Evolutionary conservation across 1,139 yeast genomes (phyloP), one percentile per base, ranked within the genome.

Genomic region (Candida labiduridarum): DNA sequence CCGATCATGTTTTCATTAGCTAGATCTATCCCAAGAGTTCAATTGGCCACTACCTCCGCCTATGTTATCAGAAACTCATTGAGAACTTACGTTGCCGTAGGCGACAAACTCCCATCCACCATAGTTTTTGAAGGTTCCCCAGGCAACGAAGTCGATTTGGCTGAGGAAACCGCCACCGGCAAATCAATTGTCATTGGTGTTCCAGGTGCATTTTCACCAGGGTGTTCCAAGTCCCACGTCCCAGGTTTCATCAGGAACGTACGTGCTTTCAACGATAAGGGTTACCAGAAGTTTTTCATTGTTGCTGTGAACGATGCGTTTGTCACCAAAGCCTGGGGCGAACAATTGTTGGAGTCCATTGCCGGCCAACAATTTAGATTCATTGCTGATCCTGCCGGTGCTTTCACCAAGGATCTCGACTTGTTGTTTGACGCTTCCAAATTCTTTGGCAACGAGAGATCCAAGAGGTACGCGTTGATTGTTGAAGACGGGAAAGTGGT

Each of bases 201-300:
- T 41, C 97, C 97, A 43, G 97, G 96, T 18, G 96, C 97, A 0
- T 90, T 86, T 64, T 86, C 96, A 2, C 92, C 96, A 43, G 95
- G 90, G 1, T 90, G 97, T 67, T 78, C 92, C 31, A 82, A 85
- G 18, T 68, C 80, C 31, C 96, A 89, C 63, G 80, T 90, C 46
- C 97, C 97, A 5, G 96, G 94, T 4, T 90, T 82, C 68, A 65
- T 89, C 60, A 71, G 74, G 53, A 66, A 76, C 47, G 66, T 78
- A 49, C 65, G 73, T 10, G 74, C 78, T 25, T 83, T 90, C 64
- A 73, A 79, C 53, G 76, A 74, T 39, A 86, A 87, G 71, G 96
- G 96, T 9, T 75, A 82, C 68, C 71, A 76, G 41, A 64, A 71
- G 47, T 68, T 90, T 50, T 83, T 76, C 59, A 82, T 91, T 44